Conservation (phyloP, 805 yeast genomes). For the Dipodascus geniculatus region DNA sequence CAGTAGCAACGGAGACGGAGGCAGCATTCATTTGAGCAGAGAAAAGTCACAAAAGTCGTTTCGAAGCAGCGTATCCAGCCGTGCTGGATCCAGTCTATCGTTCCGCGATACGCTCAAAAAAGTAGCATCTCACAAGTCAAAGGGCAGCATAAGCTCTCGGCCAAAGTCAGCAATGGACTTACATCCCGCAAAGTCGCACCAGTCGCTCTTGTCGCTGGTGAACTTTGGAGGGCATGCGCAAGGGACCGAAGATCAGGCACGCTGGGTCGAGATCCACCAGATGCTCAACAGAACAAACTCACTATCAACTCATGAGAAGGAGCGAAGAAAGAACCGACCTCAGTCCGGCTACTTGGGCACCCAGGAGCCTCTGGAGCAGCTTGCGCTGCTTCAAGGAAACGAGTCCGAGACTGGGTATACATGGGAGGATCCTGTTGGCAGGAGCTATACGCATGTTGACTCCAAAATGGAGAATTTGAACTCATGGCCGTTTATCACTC, state of each 20-base stretch:
- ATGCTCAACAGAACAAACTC: constrained; percentile 67
- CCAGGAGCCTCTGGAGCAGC: constrained; percentile 40
- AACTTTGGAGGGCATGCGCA: background rate
- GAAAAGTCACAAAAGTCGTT: constrained; percentile 7
- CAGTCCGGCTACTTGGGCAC: constrained; percentile 48
- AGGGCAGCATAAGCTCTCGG: background rate
- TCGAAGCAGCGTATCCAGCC: background rate
- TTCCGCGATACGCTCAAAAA: constrained; percentile 3
- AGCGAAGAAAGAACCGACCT: constrained; percentile 43
- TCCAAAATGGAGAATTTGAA: constrained; percentile 22
- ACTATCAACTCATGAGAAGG: constrained; percentile 54
- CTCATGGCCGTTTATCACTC: constrained; percentile 32
- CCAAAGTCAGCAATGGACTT: constrained; percentile 2
- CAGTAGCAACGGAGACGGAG: constrained; percentile 4
- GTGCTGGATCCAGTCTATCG: background rate
- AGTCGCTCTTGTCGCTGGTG: background rate
- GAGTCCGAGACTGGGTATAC: constrained; percentile 17
- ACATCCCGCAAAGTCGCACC: background rate
- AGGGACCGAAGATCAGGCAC: constrained; percentile 5
- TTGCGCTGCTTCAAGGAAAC: constrained; percentile 15
- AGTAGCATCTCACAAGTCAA: constrained; percentile 9
- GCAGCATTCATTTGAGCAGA: constrained; percentile 4
- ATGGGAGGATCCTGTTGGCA: constrained; percentile 8
- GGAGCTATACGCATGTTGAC: constrained; percentile 21
- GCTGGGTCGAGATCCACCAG: constrained; percentile 43